Evolutionary conservation across 306 rosid species (phyloP).

Genomic region (Vigna mungo): DNA sequence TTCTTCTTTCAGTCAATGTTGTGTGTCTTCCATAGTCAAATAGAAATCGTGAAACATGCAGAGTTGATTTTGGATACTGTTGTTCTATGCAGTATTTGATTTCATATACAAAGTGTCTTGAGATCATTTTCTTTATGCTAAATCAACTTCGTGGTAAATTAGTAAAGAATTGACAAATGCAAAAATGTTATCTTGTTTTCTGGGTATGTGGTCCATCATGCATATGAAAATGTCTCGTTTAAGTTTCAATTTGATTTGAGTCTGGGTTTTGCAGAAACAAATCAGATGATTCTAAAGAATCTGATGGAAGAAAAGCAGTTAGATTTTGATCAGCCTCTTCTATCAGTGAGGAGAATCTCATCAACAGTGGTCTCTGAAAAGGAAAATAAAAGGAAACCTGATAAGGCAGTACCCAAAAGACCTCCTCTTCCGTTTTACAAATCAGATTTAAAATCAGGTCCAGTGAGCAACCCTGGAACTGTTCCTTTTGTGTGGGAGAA

Average conservation of each 20-base stretch:
- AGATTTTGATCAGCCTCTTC: conserved; percentile 82
- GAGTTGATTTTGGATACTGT: conserved; percentile 24
- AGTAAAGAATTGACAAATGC: conserved; percentile 5
- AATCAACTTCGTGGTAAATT: background rate
- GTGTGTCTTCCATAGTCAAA: conserved; percentile 24
- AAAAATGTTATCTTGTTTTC: background rate
- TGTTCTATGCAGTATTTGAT: background rate
- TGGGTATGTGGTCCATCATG: background rate
- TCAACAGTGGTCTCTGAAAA: conserved; percentile 53
- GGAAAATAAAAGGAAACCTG: conserved; percentile 53
- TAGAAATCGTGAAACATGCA: background rate
- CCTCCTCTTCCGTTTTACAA: conserved; percentile 76
- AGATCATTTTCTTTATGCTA: conserved; percentile 24
- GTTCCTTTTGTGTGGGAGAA: conserved; percentile 93
- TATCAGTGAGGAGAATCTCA: conserved; percentile 79
- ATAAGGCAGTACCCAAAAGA: conserved; percentile 54
- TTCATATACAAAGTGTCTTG: conserved; percentile 15
- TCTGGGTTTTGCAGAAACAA: conserved; percentile 54
- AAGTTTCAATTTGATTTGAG: conserved; percentile 49
- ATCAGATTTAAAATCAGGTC: conserved; percentile 93
- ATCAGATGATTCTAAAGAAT: conserved; percentile 49
- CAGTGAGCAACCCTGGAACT: conserved; percentile 78
- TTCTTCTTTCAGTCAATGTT: conserved; percentile 17
- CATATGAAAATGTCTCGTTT: conserved; percentile 36
- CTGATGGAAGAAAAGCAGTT: conserved; percentile 89